Percentiles rank a stretch among this genome's conserved stretches.
phyloP scores from a whole-genome alignment of 2,329 filamentous ascomycete species.

The Colletotrichum limetticola region DNA sequence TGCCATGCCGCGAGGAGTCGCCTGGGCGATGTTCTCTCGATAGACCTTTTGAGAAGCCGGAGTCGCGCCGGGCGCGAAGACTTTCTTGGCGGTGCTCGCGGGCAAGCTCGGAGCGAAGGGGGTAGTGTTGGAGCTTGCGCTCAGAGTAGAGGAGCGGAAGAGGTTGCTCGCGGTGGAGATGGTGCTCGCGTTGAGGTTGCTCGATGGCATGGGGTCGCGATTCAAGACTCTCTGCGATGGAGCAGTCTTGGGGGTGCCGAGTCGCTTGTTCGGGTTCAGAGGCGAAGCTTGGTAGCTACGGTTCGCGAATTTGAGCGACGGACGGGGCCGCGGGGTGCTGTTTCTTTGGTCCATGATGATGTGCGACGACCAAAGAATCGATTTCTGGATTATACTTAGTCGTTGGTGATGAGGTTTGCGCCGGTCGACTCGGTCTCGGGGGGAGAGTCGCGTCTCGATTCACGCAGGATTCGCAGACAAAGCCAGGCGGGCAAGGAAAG shows the following conservation, averaged over 20 bases:
- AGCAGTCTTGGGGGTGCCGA: slow-evolving; percentile 51
- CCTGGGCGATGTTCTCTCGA: slow-evolving; percentile 58
- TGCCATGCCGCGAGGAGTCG: slow-evolving; percentile 60
- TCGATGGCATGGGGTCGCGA: slow-evolving; percentile 49
- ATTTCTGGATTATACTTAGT: slow-evolving; percentile 17
- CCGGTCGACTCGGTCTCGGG: slow-evolving; percentile 17
- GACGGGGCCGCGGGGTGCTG: slow-evolving; percentile 51
- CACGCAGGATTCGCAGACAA: slow-evolving; percentile 31
- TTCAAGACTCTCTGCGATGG: slow-evolving; percentile 49
- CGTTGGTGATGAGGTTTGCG: slow-evolving; percentile 16
- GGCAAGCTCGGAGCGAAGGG: slow-evolving; percentile 59
- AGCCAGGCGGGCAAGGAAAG: background rate
- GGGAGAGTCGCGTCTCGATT: slow-evolving; percentile 28
- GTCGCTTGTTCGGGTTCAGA: slow-evolving; percentile 45
- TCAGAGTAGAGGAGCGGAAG: slow-evolving; percentile 52
- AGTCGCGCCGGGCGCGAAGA: slow-evolving; percentile 58
- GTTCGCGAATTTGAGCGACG: slow-evolving; percentile 56
- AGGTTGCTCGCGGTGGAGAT: slow-evolving; percentile 53
- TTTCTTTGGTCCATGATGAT: slow-evolving; percentile 38
- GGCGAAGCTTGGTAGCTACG: slow-evolving; percentile 54
- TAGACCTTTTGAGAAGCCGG: slow-evolving; percentile 55
- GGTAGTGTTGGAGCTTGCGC: slow-evolving; percentile 43
- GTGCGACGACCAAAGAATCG: background rate
- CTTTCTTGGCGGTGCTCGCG: slow-evolving; percentile 57
- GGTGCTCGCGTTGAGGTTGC: slow-evolving; percentile 48